Percentiles rank a stretch among this genome's conserved stretches.
phyloP scores from a whole-genome alignment of 108 stramenopile species.

The Fragilariopsis cylindrus region DNA sequence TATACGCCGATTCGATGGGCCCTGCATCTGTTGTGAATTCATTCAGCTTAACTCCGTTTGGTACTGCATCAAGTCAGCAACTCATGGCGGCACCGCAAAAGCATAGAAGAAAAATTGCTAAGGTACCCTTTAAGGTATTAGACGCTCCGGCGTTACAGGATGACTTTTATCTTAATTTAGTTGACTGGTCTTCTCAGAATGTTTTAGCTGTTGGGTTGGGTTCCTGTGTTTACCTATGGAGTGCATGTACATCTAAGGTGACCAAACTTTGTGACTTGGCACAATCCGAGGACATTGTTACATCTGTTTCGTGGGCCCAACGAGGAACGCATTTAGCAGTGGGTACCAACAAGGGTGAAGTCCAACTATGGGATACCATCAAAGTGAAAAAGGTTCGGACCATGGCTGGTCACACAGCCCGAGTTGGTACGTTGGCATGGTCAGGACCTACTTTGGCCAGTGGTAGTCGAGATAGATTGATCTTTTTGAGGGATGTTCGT shows the following conservation, averaged over 20 bases:
- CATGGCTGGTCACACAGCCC: conserved; percentile 85
- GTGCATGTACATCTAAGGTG: conserved; percentile 89
- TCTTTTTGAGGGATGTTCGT: conserved; percentile 91
- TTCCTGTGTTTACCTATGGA: conserved; percentile 93
- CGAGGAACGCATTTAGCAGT: conserved; percentile 91
- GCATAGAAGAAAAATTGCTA: conserved; percentile 78
- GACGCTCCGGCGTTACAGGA: conserved; percentile 98
- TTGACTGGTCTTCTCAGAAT: conserved; percentile 95
- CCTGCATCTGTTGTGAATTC: conserved; percentile 69
- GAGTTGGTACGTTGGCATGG: conserved; percentile 95
- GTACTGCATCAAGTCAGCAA: conserved; percentile 64
- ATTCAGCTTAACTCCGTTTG: conserved; percentile 71
- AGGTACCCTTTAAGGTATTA: conserved; percentile 97
- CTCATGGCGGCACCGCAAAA: conserved; percentile 63
- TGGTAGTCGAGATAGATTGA: conserved; percentile 90
- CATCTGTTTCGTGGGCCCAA: conserved; percentile 94
- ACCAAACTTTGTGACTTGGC: conserved; percentile 87
- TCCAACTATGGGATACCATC: conserved; percentile 88
- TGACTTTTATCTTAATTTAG: conserved; percentile 98
- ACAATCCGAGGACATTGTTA: conserved; percentile 64
- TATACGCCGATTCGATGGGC: conserved; percentile 39
- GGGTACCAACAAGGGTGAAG: conserved; percentile 44
- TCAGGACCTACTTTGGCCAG: conserved; percentile 84
- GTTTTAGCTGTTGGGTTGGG: conserved; percentile 98
- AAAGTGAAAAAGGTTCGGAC: conserved; percentile 77